These are phyloP conservation scores for Cyamopsis tetragonoloba DNA, from an alignment of 306 rosid genomes.

Conservation along the genomic window DNA sequence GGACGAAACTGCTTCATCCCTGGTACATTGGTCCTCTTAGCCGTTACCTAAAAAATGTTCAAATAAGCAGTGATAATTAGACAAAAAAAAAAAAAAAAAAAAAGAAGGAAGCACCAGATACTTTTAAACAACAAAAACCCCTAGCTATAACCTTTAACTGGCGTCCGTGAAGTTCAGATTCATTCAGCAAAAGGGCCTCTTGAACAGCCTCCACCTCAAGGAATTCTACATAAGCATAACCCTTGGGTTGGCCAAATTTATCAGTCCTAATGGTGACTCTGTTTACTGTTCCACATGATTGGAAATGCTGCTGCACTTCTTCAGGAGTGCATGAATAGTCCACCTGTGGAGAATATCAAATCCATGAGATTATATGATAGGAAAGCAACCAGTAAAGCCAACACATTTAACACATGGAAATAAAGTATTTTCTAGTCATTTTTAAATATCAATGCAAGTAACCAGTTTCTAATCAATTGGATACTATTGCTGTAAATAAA, in stretches of 20 bases:
- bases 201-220: conserved; percentile 71
- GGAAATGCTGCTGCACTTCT: conserved; percentile 85
- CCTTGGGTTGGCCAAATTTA: conserved; percentile 80
- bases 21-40: conserved; percentile 67
- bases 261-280: conserved; percentile 75
- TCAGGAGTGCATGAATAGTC: conserved; percentile 76
- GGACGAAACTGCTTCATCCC: conserved; percentile 71
- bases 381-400: conserved; percentile 1
- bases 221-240: conserved; percentile 81
- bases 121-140: neutral
- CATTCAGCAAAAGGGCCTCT: conserved; percentile 65
- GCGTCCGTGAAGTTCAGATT: conserved; percentile 75
- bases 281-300: conserved; percentile 74
- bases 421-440: neutral
- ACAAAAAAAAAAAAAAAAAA: too few species aligned
- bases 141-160: conserved; percentile 55
- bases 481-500: neutral
- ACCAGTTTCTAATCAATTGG: neutral
- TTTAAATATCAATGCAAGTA: neutral
- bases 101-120: neutral
- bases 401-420: neutral
- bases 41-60: conserved; percentile 47
- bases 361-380: neutral
- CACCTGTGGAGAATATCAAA: conserved; percentile 42
- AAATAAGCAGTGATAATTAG: neutral